Evolutionary conservation across 1,284 basidiomycete genomes (phyloP).

Genomic region (Phlebopus sp.): DNA sequence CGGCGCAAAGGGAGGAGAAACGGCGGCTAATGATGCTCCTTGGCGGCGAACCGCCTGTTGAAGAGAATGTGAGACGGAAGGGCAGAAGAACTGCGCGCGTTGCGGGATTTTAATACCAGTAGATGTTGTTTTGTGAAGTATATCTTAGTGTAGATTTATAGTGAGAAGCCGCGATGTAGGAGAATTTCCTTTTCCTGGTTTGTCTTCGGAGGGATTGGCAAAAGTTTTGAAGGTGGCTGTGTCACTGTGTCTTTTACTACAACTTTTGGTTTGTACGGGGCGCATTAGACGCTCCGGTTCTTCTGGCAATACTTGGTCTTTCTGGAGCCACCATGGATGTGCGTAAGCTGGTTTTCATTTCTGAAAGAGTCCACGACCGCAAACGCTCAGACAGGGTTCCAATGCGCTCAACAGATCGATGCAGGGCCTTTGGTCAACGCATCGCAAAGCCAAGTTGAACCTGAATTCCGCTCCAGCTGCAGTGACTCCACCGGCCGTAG

Average conservation of each 20-base stretch:
- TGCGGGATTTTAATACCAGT: conserved; percentile 1
- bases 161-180: not conserved
- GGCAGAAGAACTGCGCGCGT: not conserved
- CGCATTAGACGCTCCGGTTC: no score
- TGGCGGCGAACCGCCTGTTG: conserved; percentile 15
- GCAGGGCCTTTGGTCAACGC: conserved; percentile 72
- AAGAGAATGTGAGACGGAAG: not conserved
- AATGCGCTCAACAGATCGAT: conserved; percentile 73
- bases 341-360: conserved; percentile 1
- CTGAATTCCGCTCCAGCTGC: conserved; percentile 48
- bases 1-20: conserved; percentile 55
- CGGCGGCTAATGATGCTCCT: conserved; percentile 41
- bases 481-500: conserved; percentile 18
- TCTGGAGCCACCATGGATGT: conserved; percentile 18
- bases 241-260: not conserved
- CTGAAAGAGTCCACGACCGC: conserved; percentile 12
- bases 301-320: no score
- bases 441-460: conserved; percentile 61
- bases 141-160: not conserved
- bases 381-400: conserved; percentile 53
- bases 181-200: not conserved
- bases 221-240: not conserved
- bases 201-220: not conserved
- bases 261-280: no score
- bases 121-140: not conserved